Conservation (phyloP, 2,329 filamentous ascomycete species). For the Apiospora kogelbergensis region DNA sequence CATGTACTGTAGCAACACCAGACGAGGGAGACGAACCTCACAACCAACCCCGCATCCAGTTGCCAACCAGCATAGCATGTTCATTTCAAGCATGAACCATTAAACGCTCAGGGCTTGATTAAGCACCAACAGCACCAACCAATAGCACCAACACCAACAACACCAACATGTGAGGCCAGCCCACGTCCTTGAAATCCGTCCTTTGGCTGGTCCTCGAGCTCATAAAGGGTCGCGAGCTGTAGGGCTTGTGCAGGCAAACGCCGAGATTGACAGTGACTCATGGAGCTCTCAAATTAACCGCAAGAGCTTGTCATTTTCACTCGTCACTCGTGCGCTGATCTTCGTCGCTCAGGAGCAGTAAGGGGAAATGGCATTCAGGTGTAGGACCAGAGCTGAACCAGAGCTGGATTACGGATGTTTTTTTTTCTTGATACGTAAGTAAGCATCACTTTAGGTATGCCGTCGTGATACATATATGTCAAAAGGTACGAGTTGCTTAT, state of each 20-base stretch:
- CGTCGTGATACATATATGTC: too few relatives aligned
- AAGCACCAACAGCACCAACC: not conserved
- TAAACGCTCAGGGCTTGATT: slow-evolving; percentile 1
- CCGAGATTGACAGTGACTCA: not conserved
- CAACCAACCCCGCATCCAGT: not conserved
- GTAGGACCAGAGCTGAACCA: too few relatives aligned
- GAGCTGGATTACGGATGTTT: too few relatives aligned
- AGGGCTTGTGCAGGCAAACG: not conserved
- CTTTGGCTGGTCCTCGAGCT: not conserved
- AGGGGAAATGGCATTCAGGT: too few relatives aligned
- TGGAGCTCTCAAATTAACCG: not conserved
- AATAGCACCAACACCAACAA: not conserved
- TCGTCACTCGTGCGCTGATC: not conserved
- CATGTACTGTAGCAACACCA: not conserved
- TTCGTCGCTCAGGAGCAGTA: not conserved
- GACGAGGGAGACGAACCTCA: not conserved
- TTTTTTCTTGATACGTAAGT: too few relatives aligned
- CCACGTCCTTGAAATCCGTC: not conserved
- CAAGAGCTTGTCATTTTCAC: not conserved
- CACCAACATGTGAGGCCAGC: not conserved
- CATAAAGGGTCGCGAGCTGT: not conserved
- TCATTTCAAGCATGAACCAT: slow-evolving; percentile 4
- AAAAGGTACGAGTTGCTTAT: too few relatives aligned
- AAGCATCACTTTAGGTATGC: too few relatives aligned
- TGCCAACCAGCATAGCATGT: not conserved